Conservation (phyloP, 2,329 filamentous ascomycete species). For the Emmonsiellopsis sp. region DNA sequence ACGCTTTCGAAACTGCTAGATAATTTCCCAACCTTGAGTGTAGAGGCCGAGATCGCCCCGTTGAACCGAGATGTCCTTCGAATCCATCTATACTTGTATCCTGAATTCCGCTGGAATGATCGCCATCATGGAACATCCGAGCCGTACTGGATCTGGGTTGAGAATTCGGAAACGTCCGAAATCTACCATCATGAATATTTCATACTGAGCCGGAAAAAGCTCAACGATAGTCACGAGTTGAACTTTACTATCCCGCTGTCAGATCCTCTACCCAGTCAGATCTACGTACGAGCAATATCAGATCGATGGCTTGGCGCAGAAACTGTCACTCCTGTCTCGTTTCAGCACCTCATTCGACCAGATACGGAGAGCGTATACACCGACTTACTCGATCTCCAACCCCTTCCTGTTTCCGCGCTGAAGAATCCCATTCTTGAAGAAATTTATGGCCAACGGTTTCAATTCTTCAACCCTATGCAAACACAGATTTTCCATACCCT, state of each 20-base stretch:
- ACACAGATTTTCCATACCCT: slow-evolving; percentile 96
- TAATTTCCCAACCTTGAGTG: slow-evolving; percentile 83
- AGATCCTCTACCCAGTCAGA: slow-evolving; percentile 87
- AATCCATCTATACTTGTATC: slow-evolving; percentile 77
- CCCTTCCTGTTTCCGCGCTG: slow-evolving; percentile 74
- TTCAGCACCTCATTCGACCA: slow-evolving; percentile 93
- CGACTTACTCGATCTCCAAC: slow-evolving; percentile 83
- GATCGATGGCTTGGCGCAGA: slow-evolving; percentile 96
- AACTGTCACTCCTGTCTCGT: slow-evolving; percentile 89
- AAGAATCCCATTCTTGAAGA: slow-evolving; percentile 83
- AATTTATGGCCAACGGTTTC: slow-evolving; percentile 78
- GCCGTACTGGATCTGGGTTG: slow-evolving; percentile 98
- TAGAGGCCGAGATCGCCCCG: slow-evolving; percentile 91
- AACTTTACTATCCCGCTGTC: slow-evolving; percentile 95
- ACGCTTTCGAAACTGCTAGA: slow-evolving; percentile 73
- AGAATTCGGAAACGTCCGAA: slow-evolving; percentile 93
- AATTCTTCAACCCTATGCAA: slow-evolving; percentile 99
- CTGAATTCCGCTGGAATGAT: slow-evolving; percentile 93
- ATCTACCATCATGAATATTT: slow-evolving; percentile 98
- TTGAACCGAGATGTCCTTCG: slow-evolving; percentile 88
- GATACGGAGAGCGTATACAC: slow-evolving; percentile 98
- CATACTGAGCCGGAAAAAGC: slow-evolving; percentile 78
- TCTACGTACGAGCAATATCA: slow-evolving; percentile 89
- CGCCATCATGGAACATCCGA: slow-evolving; percentile 88
- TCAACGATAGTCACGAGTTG: slow-evolving; percentile 92